These are phyloP conservation scores for Staphylotrichum longicolle DNA, from an alignment of 495 filamentous ascomycete genomes.

Conservation along the genomic window DNA sequence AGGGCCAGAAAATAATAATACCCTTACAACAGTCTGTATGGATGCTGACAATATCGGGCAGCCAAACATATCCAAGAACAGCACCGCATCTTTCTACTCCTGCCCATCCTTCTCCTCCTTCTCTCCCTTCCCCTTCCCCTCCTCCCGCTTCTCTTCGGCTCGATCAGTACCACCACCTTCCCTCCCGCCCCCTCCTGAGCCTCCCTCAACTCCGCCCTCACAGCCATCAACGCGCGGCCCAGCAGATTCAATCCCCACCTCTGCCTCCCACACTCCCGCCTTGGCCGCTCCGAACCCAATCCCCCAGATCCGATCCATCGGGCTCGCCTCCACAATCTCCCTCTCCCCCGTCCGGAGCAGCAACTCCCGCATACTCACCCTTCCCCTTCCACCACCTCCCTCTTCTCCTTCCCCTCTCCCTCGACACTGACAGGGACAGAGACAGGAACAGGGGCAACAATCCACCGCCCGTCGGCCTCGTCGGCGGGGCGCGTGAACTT, in stretches of 20 bases:
- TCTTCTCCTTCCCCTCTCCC: not conserved
- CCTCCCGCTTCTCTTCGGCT: conserved; percentile 2
- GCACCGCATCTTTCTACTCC: no score
- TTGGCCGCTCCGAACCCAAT: conserved; percentile 55
- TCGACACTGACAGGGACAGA: not conserved
- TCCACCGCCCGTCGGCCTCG: conserved; percentile 17
- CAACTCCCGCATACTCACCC: conserved; percentile 26
- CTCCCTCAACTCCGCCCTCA: conserved; percentile 48
- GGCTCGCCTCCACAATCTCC: conserved; percentile 63
- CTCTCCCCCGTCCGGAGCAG: conserved; percentile 57
- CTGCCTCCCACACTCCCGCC: conserved; percentile 42
- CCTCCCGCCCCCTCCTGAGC: conserved; percentile 37
- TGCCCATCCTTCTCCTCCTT: conserved; percentile 1
- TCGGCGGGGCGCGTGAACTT: conserved; percentile 53
- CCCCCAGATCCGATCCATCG: conserved; percentile 65
- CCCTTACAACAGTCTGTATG: not conserved
- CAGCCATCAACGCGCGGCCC: conserved; percentile 52
- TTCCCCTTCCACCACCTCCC: not conserved
- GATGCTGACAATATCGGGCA: not conserved
- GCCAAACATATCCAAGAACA: no score
- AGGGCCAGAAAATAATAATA: conserved; percentile 6
- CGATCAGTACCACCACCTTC: conserved; percentile 6
- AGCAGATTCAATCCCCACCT: conserved; percentile 67
- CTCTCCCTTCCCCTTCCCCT: not conserved
- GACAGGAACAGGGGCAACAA: not conserved